Percentiles rank a stretch among this genome's conserved stretches.
phyloP scores from a whole-genome alignment of 1,139 yeast genomes.

The Suhomyces taliae region DNA sequence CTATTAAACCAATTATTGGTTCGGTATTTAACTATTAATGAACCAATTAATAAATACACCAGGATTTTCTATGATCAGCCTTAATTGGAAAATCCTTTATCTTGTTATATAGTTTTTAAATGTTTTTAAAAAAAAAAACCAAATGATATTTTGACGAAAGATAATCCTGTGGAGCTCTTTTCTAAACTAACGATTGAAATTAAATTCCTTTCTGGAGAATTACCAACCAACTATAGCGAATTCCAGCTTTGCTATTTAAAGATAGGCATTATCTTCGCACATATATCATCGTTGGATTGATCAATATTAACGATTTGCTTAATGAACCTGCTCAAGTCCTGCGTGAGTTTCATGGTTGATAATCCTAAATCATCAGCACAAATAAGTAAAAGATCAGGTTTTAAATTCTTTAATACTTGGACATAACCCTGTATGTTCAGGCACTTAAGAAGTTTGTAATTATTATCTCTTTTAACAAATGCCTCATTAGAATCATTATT shows the following conservation, averaged over 20 bases:
- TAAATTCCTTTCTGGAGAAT: no score
- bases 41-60: background rate
- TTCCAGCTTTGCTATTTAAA: slow-evolving; percentile 16
- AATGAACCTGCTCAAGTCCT: slow-evolving; percentile 42
- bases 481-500: slow-evolving; percentile 19
- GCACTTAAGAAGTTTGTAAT: slow-evolving; percentile 45
- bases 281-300: slow-evolving; percentile 33
- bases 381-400: slow-evolving; percentile 44
- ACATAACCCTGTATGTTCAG: slow-evolving; percentile 45
- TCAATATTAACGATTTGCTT: slow-evolving; percentile 39
- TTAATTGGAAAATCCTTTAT: no score
- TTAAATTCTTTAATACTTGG: slow-evolving; percentile 41
- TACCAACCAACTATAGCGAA: background rate
- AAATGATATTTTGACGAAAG: no score
- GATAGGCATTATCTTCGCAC: slow-evolving; percentile 27
- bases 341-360: slow-evolving; percentile 25
- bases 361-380: slow-evolving; percentile 49
- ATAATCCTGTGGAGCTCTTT: no score
- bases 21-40: background rate
- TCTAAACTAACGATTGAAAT: no score
- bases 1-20: background rate
- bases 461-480: slow-evolving; percentile 17
- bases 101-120: no score
- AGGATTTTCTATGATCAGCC: no score
- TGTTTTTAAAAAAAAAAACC: no score